Percentiles rank a stretch among this genome's conserved stretches.
phyloP scores from a whole-genome alignment of 2,329 filamentous ascomycete genomes.

The Cladorrhinum sp. region DNA sequence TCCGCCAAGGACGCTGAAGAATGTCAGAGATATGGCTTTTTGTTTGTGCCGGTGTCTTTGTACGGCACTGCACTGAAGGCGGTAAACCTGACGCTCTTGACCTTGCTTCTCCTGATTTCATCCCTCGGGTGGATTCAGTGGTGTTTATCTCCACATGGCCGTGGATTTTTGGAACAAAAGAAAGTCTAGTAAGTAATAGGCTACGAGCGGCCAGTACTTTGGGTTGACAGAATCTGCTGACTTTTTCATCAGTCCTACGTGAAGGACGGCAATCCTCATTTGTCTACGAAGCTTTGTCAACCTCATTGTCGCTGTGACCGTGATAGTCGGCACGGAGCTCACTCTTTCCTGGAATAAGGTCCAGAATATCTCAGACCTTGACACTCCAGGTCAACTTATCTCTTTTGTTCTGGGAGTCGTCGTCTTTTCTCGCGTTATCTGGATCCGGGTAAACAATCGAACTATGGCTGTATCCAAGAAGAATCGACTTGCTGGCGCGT shows the following conservation, averaged over 20 bases:
- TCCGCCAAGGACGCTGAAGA: background rate
- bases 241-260: background rate
- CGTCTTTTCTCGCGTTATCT: background rate
- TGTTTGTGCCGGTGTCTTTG: background rate
- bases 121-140: background rate
- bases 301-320: background rate
- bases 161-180: background rate
- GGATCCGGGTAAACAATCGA: too few species aligned
- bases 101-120: background rate
- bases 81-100: background rate
- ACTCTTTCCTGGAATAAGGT: background rate
- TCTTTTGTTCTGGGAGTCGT: background rate
- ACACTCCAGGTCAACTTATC: background rate
- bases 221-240: too few species aligned
- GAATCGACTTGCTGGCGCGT: background rate
- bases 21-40: background rate
- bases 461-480: too few species aligned
- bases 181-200: background rate
- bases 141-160: background rate
- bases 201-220: too few species aligned
- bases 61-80: background rate
- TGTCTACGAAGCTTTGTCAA: background rate
- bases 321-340: background rate
- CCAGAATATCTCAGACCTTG: background rate
- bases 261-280: background rate